Evolutionary conservation across 2,329 filamentous ascomycete species (phyloP).

Genomic region (Cladophialophora psammophila): DNA sequence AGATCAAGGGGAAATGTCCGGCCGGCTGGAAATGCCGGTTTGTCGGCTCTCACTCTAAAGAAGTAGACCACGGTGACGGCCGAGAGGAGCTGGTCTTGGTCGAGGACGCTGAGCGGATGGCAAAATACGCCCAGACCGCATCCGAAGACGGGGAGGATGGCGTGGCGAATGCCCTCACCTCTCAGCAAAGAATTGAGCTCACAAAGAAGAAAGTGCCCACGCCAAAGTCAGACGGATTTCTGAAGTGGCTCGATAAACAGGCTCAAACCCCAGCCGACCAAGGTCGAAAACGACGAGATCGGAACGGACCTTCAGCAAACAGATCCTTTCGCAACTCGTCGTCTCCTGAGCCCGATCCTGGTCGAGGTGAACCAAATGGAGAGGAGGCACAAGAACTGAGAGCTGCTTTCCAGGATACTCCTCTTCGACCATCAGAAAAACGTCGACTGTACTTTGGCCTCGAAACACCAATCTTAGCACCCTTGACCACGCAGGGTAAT

Average conservation of each 20-base stretch:
- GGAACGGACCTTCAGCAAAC: slow-evolving; percentile 43
- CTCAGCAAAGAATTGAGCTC: slow-evolving; percentile 75
- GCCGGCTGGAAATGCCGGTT: slow-evolving; percentile 96
- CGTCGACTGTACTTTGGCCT: slow-evolving; percentile 89
- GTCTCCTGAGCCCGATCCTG: slow-evolving; percentile 42
- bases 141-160: slow-evolving; percentile 60
- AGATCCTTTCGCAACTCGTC: slow-evolving; percentile 36
- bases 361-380: slow-evolving; percentile 51
- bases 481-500: slow-evolving; percentile 95
- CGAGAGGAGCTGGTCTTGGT: slow-evolving; percentile 80
- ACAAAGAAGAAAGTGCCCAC: slow-evolving; percentile 74
- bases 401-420: slow-evolving; percentile 83
- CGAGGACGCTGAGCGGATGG: slow-evolving; percentile 54
- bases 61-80: slow-evolving; percentile 79
- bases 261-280: slow-evolving; percentile 47
- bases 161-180: slow-evolving; percentile 76
- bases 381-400: slow-evolving; percentile 71
- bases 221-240: slow-evolving; percentile 76
- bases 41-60: slow-evolving; percentile 82
- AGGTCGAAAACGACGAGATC: slow-evolving; percentile 55
- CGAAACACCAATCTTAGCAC: slow-evolving; percentile 92
- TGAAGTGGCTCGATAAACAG: slow-evolving; percentile 77
- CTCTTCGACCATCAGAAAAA: slow-evolving; percentile 91
- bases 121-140: slow-evolving; percentile 24
- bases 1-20: slow-evolving; percentile 75